phyloP scores from a whole-genome alignment of 106 monocot genomes.

The Dendrobium chrysotoxum region DNA sequence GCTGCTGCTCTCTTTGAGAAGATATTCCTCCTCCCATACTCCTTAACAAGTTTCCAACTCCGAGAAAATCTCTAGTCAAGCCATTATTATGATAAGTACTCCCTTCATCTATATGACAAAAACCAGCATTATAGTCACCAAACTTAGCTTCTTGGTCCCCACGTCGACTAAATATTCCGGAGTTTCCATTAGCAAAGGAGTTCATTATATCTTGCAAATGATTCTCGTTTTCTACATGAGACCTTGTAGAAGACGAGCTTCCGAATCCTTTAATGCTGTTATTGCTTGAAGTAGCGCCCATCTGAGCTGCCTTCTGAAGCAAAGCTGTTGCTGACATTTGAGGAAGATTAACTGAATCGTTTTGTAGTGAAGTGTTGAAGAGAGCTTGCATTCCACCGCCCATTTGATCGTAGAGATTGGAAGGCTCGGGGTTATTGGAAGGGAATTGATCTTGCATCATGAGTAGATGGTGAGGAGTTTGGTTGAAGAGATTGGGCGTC shows the following conservation, averaged over 20 bases:
- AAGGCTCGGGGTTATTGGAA: conserved; percentile 11
- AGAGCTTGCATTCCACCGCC: conserved; percentile 17
- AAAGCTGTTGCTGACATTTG: conserved; percentile 94
- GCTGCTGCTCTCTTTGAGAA: conserved; percentile 27
- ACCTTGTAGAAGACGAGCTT: conserved; percentile 25
- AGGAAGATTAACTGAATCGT: conserved; percentile 35
- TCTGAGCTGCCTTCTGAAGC: conserved; percentile 84
- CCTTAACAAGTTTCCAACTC: conserved; percentile 56
- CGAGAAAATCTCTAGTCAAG: conserved; percentile 75
- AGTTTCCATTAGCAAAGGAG: conserved; percentile 41
- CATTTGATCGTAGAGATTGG: conserved; percentile 32
- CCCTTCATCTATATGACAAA: conserved; percentile 38
- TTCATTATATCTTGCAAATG: conserved; percentile 81
- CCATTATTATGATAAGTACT: conserved; percentile 34
- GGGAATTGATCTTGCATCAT: conserved; percentile 36
- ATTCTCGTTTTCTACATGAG: conserved; percentile 36
- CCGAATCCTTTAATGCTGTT: conserved; percentile 8
- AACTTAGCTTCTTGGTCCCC: not conserved
- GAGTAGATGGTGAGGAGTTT: conserved; percentile 18
- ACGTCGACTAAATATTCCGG: conserved; percentile 21
- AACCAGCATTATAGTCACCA: conserved; percentile 23
- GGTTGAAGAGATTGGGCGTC: conserved; percentile 42
- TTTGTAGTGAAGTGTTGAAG: conserved; percentile 26
- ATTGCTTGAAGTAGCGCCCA: conserved; percentile 42
- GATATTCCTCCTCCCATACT: conserved; percentile 21